A percentile compares a stretch with the other conserved stretches of the same genome.
These are phyloP conservation scores for Globisporangium emineosum DNA, from an alignment of 352 stramenopile species.

Conservation along the genomic window DNA sequence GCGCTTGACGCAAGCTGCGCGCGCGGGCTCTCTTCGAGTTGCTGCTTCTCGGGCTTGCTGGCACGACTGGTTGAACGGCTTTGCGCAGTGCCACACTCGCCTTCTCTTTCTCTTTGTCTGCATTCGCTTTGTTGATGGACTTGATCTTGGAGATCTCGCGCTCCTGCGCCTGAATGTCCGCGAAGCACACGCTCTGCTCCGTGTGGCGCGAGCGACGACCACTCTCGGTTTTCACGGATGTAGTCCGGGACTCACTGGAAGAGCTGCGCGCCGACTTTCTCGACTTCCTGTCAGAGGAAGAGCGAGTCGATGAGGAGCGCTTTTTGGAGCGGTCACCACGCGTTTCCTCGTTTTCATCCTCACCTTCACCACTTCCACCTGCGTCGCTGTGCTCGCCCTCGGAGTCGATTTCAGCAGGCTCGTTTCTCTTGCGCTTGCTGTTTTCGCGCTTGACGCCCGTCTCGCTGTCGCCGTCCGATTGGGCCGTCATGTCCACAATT, in stretches of 20 bases:
- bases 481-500: conserved; percentile 4
- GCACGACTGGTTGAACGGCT: conserved; percentile 26
- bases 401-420: not conserved
- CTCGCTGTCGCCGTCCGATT: conserved; percentile 2
- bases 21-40: conserved; percentile 45
- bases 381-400: not conserved
- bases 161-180: conserved; percentile 54
- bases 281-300: not conserved
- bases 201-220: conserved; percentile 1
- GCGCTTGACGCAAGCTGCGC: conserved; percentile 42
- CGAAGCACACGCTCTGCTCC: conserved; percentile 39
- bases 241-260: not conserved
- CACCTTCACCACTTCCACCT: not conserved
- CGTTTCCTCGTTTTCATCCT: not conserved
- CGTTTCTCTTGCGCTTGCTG: conserved; percentile 3
- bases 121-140: conserved; percentile 28
- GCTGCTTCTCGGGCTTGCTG: conserved; percentile 15
- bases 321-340: not conserved
- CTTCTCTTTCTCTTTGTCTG: conserved; percentile 12
- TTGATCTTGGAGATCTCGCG: conserved; percentile 46
- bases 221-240: not conserved
- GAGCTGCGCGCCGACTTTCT: conserved; percentile 7
- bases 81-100: conserved; percentile 35
- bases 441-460: conserved; percentile 1
- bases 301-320: not conserved